A percentile compares a stretch with the other conserved stretches of the same genome.
Evolutionary conservation across 805 yeast genomes (phyloP).

Genomic region (Zygoascus bituminiphila): DNA sequence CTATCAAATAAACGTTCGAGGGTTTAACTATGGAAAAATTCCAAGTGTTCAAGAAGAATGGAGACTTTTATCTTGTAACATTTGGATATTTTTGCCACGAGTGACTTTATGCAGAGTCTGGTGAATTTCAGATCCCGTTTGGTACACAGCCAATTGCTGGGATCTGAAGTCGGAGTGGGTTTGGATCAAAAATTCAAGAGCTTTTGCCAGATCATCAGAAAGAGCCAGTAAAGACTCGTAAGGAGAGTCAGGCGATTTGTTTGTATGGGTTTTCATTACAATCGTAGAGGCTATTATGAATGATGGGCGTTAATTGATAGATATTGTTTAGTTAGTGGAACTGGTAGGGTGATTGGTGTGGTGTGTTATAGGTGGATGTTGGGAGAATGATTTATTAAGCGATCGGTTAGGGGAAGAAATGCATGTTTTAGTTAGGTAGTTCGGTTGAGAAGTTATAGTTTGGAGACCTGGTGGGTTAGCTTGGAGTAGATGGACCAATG

Average conservation of each 20-base stretch:
- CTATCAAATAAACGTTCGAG: neutral
- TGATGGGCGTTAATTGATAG: neutral
- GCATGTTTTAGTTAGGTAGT: too few species aligned
- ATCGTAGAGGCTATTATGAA: neutral
- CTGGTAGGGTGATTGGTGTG: neutral
- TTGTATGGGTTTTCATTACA: neutral
- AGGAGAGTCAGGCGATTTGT: neutral
- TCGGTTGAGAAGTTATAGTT: too few species aligned
- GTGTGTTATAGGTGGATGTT: neutral
- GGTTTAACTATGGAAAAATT: neutral
- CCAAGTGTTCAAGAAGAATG: neutral
- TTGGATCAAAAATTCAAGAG: neutral
- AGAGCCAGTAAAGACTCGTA: slow-evolving; percentile 5
- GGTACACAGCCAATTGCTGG: slow-evolving; percentile 9
- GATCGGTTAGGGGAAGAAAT: too few species aligned
- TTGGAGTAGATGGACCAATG: too few species aligned
- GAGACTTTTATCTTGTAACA: neutral
- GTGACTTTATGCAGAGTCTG: slow-evolving; percentile 7
- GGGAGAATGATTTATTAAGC: too few species aligned
- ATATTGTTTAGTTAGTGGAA: neutral
- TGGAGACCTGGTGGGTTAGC: too few species aligned
- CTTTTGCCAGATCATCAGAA: slow-evolving; percentile 3
- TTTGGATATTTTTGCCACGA: slow-evolving; percentile 4
- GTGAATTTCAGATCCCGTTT: slow-evolving; percentile 10
- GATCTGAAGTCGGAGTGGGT: slow-evolving; percentile 11